Evolutionary conservation across 805 yeast genomes (phyloP).

Genomic region (Wickerhamomyces chambardii): DNA sequence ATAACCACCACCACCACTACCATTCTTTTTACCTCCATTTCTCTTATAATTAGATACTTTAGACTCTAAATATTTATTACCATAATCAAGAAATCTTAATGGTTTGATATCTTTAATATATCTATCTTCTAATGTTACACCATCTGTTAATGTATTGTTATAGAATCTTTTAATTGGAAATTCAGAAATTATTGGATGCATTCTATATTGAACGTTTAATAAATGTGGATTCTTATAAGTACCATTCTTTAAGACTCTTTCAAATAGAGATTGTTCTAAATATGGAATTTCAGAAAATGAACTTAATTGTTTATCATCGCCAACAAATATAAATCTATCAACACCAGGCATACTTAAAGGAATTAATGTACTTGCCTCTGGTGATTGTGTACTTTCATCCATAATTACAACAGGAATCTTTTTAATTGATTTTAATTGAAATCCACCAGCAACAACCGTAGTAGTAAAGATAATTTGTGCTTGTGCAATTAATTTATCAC

Average conservation of each 20-base stretch:
- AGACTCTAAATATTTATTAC: slow-evolving; percentile 35
- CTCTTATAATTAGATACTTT: slow-evolving; percentile 35
- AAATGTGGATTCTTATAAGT: slow-evolving; percentile 52
- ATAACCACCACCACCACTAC: slow-evolving; percentile 36
- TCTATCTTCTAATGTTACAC: slow-evolving; percentile 47
- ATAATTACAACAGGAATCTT: slow-evolving; percentile 67
- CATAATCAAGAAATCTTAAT: slow-evolving; percentile 51
- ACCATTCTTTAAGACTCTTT: slow-evolving; percentile 54
- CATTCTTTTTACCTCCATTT: slow-evolving; percentile 24
- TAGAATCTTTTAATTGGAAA: slow-evolving; percentile 49
- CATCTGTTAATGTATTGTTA: slow-evolving; percentile 40
- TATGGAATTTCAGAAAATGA: slow-evolving; percentile 63
- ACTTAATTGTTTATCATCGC: slow-evolving; percentile 70
- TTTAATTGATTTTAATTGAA: slow-evolving; percentile 44
- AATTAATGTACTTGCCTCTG: slow-evolving; percentile 63
- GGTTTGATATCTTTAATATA: slow-evolving; percentile 41
- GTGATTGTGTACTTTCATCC: slow-evolving; percentile 76
- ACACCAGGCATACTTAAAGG: slow-evolving; percentile 65
- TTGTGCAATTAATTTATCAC: slow-evolving; percentile 46
- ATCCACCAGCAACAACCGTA: slow-evolving; percentile 65
- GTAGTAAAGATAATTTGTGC: slow-evolving; percentile 68
- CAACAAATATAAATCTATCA: slow-evolving; percentile 59
- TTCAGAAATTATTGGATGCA: slow-evolving; percentile 56
- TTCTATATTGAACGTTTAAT: slow-evolving; percentile 63
- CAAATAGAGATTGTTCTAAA: slow-evolving; percentile 58